Base-by-base conservation (phyloP, 345 rosid species). In the Litchi chinensis region DNA sequence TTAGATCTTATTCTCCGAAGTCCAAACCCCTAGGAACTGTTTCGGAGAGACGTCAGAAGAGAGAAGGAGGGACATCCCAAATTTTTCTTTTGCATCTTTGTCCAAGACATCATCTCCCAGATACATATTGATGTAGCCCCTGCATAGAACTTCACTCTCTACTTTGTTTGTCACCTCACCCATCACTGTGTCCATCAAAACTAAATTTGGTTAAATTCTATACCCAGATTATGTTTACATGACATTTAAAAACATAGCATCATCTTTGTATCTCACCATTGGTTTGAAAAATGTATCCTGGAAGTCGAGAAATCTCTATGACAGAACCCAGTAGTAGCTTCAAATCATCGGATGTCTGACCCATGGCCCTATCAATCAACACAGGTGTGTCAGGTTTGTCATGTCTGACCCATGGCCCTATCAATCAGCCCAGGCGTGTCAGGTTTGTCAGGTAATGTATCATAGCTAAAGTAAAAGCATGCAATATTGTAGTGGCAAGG, bases 131-230 rank as follows among this genome's bases (percentile, higher is more conserved):
- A 82, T 39, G 82, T 57, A 84, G 28, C 90, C 89, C 86, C 90
- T 82, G 83, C 89, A 90, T 62, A 90, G 87, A 77, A 87, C 85
- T 54, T 90, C 90, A 65, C 87, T 88, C 79, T 83, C 82, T 32
- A 86, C 85, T 75, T 71, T 79, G 87, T 88, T 87, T 24, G 81
- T 76, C 82, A 79, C 83, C 79, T 83, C 82, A 22, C 82, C 88
- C 83, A 22, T 80, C 82, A 88, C 90, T 79, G 86, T 85, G 80
- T 21, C 59, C 73, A 66, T 22, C 37, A 9, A 74, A 62, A 81
- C 68, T 18, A 48, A 48, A 16, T n/a, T 41, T 24, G 44, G 76
- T 69, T 43, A 67, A 21, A 70, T 63, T 59, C 48, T 71, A 43
- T 21, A 26, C 54, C n/a, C 22, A 19, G 18, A 60, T 22, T 9